These are phyloP conservation scores for Alternaria conjuncta DNA, from an alignment of 2,329 filamentous ascomycete genomes.

Conservation along the genomic window DNA sequence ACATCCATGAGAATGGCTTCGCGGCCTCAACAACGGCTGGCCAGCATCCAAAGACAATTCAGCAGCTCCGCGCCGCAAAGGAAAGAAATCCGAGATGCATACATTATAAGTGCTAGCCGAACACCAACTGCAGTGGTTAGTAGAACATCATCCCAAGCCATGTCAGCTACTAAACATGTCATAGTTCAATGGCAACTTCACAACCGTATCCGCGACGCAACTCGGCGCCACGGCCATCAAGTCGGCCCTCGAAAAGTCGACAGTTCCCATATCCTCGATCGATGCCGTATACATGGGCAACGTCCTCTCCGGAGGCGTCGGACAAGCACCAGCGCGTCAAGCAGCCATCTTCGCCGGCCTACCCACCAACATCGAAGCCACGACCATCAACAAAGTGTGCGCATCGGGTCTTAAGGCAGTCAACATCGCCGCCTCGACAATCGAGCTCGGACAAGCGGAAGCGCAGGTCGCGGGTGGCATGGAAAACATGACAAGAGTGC, in stretches of 20 bases:
- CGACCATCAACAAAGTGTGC: conserved; percentile 98
- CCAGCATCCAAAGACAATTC: conserved; percentile 47
- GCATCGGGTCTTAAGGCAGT: conserved; percentile 94
- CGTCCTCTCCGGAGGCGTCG: conserved; percentile 81
- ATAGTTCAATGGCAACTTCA: conserved; percentile 93
- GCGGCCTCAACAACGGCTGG: conserved; percentile 45
- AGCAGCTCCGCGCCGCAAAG: conserved; percentile 39
- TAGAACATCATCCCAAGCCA: not conserved
- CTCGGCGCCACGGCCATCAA: conserved; percentile 92
- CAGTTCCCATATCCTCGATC: conserved; percentile 79
- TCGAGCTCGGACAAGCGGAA: conserved; percentile 87
- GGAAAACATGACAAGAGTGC: conserved; percentile 96
- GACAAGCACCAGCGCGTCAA: conserved; percentile 91
- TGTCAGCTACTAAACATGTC: conserved; percentile 4
- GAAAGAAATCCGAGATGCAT: conserved; percentile 84
- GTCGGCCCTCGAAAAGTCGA: conserved; percentile 84
- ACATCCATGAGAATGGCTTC: conserved; percentile 45
- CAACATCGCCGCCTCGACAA: conserved; percentile 87
- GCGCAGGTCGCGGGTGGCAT: conserved; percentile 93
- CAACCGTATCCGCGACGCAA: conserved; percentile 81
- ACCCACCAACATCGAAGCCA: conserved; percentile 79
- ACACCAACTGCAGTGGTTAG: conserved; percentile 87
- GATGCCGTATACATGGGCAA: conserved; percentile 98
- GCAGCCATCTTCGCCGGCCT: conserved; percentile 88
- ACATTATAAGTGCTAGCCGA: conserved; percentile 87